phyloP scores from a whole-genome alignment of 768 basidiomycete species.

The Daedaleopsis nitida region DNA sequence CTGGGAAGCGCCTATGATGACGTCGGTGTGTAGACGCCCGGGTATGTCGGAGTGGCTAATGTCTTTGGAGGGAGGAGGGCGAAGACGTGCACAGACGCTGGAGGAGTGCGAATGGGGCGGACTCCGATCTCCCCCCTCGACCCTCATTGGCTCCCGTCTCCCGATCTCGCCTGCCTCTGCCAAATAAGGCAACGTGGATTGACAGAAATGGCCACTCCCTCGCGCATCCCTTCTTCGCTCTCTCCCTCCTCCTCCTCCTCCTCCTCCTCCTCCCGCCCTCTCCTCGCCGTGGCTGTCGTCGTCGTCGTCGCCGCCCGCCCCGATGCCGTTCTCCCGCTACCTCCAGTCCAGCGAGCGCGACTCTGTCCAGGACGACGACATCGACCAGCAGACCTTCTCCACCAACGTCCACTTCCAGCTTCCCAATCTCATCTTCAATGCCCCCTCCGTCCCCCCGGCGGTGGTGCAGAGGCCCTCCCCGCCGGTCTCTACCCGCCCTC shows the following conservation, averaged over 20 bases:
- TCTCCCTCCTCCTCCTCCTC: conserved; percentile 1
- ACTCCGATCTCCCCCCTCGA: background rate
- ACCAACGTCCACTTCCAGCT: conserved; percentile 55
- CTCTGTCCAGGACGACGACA: conserved; percentile 9
- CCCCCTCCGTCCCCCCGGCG: conserved; percentile 69
- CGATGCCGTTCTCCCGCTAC: conserved; percentile 33
- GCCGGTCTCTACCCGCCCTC: conserved; percentile 35
- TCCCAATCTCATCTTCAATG: conserved; percentile 63
- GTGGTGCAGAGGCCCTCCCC: conserved; percentile 75
- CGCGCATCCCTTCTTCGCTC: background rate
- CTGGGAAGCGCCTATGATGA: too few species aligned
- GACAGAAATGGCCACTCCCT: conserved; percentile 10
- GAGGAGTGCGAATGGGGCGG: conserved; percentile 16
- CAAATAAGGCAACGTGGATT: conserved; percentile 12
- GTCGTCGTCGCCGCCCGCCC: background rate
- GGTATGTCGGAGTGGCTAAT: too few species aligned
- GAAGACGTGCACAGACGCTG: background rate
- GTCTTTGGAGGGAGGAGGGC: too few species aligned
- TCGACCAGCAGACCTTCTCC: conserved; percentile 24
- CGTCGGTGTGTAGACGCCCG: too few species aligned
- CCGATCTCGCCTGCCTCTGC: background rate
- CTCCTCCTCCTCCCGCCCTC: background rate
- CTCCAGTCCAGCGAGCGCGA: conserved; percentile 17
- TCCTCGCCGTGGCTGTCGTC: background rate
- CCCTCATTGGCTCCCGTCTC: background rate